Evolutionary conservation across 768 basidiomycete species (phyloP), one percentile per base, ranked within the genome.

Genomic region (Russula ochroleuca): DNA sequence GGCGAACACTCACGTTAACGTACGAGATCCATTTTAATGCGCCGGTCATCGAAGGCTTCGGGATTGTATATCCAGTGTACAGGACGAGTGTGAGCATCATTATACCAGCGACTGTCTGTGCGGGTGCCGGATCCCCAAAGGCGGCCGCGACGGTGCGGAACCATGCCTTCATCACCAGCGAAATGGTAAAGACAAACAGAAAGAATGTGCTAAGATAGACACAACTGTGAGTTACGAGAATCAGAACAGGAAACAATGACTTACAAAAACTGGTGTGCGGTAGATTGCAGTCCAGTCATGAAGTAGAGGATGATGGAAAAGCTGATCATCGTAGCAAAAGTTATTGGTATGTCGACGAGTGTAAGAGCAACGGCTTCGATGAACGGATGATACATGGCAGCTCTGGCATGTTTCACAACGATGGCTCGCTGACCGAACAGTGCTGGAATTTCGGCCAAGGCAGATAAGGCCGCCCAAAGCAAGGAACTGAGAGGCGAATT

Each of bases 101-200:
- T 14, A 81, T 69, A 51, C 82, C 85, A 8, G 81, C 83, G 11
- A 87, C 65, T 10, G 86, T 79, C 68, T 85, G 85, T 8, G 87
- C 86, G 0, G 84, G 80, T 0, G 86, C 83, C 57, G 83, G 81
- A 10, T 78, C 76, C 50, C 78, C 78, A 70, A 87, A 85, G 6
- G 78, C 78, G 0, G 88, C 84, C 0, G 86, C 85, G 13, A 90
- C 69, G 0, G 78, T 78, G 31, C 91, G 80, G 80, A 92, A 95
- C 79, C 86, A 85, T 0, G 83, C 85, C 72, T 86, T 87, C 82
- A 92, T 87, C 9, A 85, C 74, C 25, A 91, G 57, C 38, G 85
- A 79, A 63, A 85, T 80, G 3, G 78, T 73, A 57, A 84, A 78
- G n/a, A 84, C 68, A 63, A 85, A 82, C 23, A 91, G 70, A 70